phyloP scores from a whole-genome alignment of 2,329 filamentous ascomycete genomes.

The Aspergillus glaucus region DNA sequence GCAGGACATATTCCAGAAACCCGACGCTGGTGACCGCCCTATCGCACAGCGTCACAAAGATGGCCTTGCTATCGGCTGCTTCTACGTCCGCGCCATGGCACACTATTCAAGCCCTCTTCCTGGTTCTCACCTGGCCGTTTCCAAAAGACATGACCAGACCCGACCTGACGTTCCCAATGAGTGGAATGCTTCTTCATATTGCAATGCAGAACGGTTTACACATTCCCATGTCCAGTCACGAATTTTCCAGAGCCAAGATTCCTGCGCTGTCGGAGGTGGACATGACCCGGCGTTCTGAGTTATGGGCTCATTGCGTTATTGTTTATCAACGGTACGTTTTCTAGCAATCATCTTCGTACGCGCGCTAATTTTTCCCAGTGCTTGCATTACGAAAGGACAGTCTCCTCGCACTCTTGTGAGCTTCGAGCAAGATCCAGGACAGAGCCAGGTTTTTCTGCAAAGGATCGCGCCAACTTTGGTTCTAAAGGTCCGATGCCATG shows the following conservation, averaged over 20 bases:
- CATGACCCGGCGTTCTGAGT: conserved; percentile 30
- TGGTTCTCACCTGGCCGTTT: conserved; percentile 37
- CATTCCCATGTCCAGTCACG: conserved; percentile 37
- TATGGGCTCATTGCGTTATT: conserved; percentile 37
- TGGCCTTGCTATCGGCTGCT: conserved; percentile 30
- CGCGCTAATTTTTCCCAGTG: conserved; percentile 15
- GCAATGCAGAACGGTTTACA: conserved; percentile 40
- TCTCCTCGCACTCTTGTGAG: conserved; percentile 27
- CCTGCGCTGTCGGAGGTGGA: conserved; percentile 27
- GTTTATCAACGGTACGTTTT: conserved; percentile 32
- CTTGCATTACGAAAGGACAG: conserved; percentile 34
- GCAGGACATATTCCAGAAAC: conserved; percentile 32
- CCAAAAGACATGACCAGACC: conserved; percentile 27
- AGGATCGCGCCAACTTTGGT: conserved; percentile 28
- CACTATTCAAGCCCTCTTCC: conserved; percentile 31
- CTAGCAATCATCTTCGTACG: background rate
- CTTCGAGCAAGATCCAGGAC: conserved; percentile 30
- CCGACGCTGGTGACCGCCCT: conserved; percentile 33
- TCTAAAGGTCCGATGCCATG: conserved; percentile 34
- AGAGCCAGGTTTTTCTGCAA: conserved; percentile 28
- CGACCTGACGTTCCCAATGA: conserved; percentile 32
- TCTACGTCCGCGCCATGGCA: conserved; percentile 26
- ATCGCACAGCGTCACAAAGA: conserved; percentile 27
- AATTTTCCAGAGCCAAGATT: conserved; percentile 32
- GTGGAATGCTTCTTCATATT: conserved; percentile 34